phyloP scores from a whole-genome alignment of 768 basidiomycete genomes.

The Xerocomus spinulosus region DNA sequence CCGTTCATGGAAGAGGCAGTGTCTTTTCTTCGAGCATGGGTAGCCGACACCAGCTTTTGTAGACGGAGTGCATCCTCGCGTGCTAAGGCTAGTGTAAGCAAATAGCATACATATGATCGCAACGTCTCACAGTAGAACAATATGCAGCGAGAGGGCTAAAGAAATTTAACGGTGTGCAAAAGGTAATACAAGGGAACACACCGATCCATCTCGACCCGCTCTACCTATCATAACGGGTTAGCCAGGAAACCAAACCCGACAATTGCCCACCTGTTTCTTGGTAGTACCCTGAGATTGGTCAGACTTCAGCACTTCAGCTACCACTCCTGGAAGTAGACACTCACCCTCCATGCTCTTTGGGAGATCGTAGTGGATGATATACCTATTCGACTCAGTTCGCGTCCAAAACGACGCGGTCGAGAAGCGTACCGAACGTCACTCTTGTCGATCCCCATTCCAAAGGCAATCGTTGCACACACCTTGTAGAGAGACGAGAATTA shows the following conservation, averaged over 20 bases:
- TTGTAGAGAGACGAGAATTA: constrained; percentile 20
- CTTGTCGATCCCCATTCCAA: constrained; percentile 87
- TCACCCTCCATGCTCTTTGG: constrained; percentile 81
- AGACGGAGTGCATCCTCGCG: constrained; percentile 68
- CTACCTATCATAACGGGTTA: constrained; percentile 45
- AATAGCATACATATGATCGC: background rate
- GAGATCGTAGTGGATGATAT: constrained; percentile 77
- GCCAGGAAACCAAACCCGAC: background rate
- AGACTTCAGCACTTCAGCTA: background rate
- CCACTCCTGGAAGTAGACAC: background rate
- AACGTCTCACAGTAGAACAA: constrained; percentile 68
- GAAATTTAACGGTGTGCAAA: background rate
- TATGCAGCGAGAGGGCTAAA: constrained; percentile 72
- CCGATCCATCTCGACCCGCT: constrained; percentile 73
- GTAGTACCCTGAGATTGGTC: constrained; percentile 58
- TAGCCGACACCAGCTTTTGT: constrained; percentile 45
- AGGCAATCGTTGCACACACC: constrained; percentile 80
- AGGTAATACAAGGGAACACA: constrained; percentile 29
- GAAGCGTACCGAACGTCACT: constrained; percentile 57
- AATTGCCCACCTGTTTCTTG: constrained; percentile 68
- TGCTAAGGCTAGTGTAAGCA: constrained; percentile 37
- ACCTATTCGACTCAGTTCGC: constrained; percentile 36
- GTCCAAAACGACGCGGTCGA: background rate
- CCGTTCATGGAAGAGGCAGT: constrained; percentile 42
- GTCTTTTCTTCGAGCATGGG: constrained; percentile 42